Base-by-base conservation (phyloP, 257 asterid species). In the Penstemon newberryi region DNA sequence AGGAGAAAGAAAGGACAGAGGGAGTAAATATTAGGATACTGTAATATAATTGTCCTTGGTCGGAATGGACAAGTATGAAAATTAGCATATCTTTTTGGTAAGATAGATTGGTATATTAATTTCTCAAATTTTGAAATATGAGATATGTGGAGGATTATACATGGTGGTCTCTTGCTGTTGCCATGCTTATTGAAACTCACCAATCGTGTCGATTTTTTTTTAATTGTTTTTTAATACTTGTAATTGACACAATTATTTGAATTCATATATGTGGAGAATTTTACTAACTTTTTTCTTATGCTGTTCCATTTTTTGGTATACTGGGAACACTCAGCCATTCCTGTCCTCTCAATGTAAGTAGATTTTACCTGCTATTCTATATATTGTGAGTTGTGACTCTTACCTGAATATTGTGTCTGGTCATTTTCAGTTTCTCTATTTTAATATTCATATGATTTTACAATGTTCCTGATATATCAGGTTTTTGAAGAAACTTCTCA, bases 321-420 rank as follows among this genome's bases (percentile, higher is more conserved):
- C 66, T 53, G 67, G 74, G 69, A 66, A 78, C 77, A 72, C 71
- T 78, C 92, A 93, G 99, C 96, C 36, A 93, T 93, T 81, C 99
- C 99, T 40, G 94, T 93, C 72, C 95, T 93, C 69, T 93, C 99
- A 62, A 90, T 83, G 99, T 93, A 86, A 90, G 99, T 81, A 67
- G 15, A 60, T 55, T 62, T 66, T 39, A 64, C 66, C 66, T 53
- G 49, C 56, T 61, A 15, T 65, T 56, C 8, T 6, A 10, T 40
- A 58, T 74, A 62, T 63, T 19, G 33, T 70, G 18, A 15, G 18
- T 15, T 15, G 18, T 37, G 46, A n/a, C 18, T 65, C 56, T 47
- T 60, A 39, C 19, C 37, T 18, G 8, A 3, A 6, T 47, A 46
- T 47, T 63, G 52, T n/a, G 37, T 3, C 58, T 9, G 18, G 42